Base-by-base conservation (phyloP, 371 early-diverging fungal genomes). In the Syncephalastrum contaminatum region DNA sequence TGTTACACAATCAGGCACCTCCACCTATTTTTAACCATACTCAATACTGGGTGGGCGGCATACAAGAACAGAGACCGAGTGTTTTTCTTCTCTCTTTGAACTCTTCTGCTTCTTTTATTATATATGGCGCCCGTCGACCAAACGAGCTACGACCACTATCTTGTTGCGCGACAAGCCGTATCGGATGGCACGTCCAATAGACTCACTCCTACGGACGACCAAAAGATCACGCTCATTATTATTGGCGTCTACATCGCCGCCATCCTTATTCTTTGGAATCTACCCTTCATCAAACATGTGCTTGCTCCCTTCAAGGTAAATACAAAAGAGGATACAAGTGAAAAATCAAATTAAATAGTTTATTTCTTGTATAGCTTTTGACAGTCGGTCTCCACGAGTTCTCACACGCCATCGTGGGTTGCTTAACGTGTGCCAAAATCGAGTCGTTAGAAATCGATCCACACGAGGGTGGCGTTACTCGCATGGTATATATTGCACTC, bases 251-350 rank as follows among this genome's bases (percentile, higher is more conserved):
- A 88, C 56, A 69, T 72, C 15, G 61, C 81, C 0, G 88, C 68
- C 25, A 90, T 91, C 46, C 67, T 90, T 4, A 60, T 90, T 16
- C 72, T 93, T 15, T 94, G 96, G 96, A 85, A 92, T 59, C 71
- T 93, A 55, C 94, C 94, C 4, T 67, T 81, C 51, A 59, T 91
- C 16, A 91, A 91, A 54, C 59, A 81, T 50, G 68, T 93, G 4
- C 75, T 96, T 15, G 87, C 87, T 64, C 96, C 96, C 1, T 96
- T 94, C 84, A 94, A 93, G 72, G 84, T 83, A 75, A 4, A 19
- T 14, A n/a, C 20, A 24, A 18, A 24, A 36, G 13, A n/a, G n/a
- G 30, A 42, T 41, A 30, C 18, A 41, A 36, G 6, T 14, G 20
- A 44, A 36, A 20, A 21, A 43, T 51, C 4, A 46, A 41, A 10